Conservation (phyloP, 164 flowering plant species). For the Dillenia turbinata region DNA sequence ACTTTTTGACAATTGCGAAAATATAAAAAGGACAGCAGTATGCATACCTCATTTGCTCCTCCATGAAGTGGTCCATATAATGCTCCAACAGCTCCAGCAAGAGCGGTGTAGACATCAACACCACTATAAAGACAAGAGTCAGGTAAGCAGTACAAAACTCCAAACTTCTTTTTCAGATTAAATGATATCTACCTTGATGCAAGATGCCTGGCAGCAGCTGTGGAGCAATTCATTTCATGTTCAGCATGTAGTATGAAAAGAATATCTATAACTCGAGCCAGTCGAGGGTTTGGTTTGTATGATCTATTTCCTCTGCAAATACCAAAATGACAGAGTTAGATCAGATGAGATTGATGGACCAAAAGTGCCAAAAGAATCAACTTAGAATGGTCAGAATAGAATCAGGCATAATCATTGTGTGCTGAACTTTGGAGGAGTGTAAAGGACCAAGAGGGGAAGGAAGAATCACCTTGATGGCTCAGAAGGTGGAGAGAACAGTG, state of each 20-base stretch:
- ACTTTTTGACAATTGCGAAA: background rate
- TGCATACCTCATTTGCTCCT: constrained; percentile 94
- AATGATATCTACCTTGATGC: constrained; percentile 71
- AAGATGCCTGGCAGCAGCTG: constrained; percentile 98
- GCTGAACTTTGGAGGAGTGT: too few relatives aligned
- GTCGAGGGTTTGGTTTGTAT: constrained; percentile 89
- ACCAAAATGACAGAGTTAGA: background rate
- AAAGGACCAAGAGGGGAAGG: too few relatives aligned
- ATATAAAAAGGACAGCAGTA: background rate
- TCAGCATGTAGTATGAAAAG: constrained; percentile 98
- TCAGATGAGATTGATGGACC: background rate
- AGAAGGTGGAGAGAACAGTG: too few relatives aligned
- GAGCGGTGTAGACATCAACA: constrained; percentile 98
- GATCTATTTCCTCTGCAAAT: constrained; percentile 76
- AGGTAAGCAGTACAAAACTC: constrained; percentile 1
- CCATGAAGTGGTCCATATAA: constrained; percentile 99
- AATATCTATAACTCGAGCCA: constrained; percentile 86
- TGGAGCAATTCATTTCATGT: constrained; percentile 99
- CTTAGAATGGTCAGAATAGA: too few relatives aligned
- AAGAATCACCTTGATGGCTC: too few relatives aligned
- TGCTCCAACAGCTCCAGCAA: constrained; percentile 99
- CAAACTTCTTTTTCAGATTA: background rate
- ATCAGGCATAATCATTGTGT: too few relatives aligned
- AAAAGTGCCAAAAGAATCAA: background rate
- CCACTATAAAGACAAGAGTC: constrained; percentile 49